Evolutionary conservation across 139 green algal species (phyloP), one percentile per base, ranked within the genome.

Genomic region (Choricystis sp.): DNA sequence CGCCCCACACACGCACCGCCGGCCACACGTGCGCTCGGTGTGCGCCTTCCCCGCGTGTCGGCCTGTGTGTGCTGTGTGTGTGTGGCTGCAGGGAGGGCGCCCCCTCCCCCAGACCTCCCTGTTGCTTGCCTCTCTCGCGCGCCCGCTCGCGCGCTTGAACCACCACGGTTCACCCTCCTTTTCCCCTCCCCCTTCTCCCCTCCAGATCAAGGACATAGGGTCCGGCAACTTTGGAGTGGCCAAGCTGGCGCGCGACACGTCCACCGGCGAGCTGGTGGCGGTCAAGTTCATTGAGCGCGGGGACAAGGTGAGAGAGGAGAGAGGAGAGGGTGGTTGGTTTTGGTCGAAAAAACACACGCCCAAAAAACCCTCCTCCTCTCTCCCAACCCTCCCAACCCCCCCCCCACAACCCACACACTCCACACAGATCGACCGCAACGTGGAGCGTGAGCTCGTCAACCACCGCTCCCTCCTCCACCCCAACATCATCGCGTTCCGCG

Each of bases 381-480:
- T 16, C 40, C 40, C 40, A 52, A 9, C 40, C 40, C 40, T 21
- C 40, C 9, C 40, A 52, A 66, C 58, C 57, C 9, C 49, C n/a
- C 19, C 52, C 14, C 62, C 29, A 56, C 26, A 4, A 24, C 25
- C 26, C n/a, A 26, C 29, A 64, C 22, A 30, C 29, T 4, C n/a
- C 22, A 24, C 31, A 65, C 79, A 94, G 84, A 92, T 99, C 55
- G 92, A 97, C 72, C 89, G 89, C 62, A 98, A 98, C 66, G 93
- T 99, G 52, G 86, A 96, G 79, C 74, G 94, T 2, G 94, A 99
- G 71, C 92, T 99, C 30, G 82, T 97, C 61, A 99, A 98, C 66
- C 94, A 99, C 70, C 63, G 88, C 1, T 81, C 81, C 65, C 74
- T 98, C 31, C 67, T 67, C 4, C 92, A 98, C 67, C 89, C 90